Base-by-base conservation (phyloP, 257 asterid genomes). In the Nicotiana obtusifolia region DNA sequence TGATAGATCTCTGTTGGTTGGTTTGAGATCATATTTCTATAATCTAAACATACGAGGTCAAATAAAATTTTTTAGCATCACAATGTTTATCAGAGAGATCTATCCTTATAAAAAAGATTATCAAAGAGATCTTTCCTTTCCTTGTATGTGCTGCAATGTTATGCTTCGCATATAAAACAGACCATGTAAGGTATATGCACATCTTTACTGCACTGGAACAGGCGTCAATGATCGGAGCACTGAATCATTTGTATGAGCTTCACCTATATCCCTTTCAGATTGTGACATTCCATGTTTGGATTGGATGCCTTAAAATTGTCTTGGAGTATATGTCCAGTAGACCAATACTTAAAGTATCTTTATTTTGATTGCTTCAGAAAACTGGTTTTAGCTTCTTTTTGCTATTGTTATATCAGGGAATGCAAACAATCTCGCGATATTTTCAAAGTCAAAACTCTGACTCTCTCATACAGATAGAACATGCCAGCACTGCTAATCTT, bases 381-480 rank as follows among this genome's bases (percentile, higher is more conserved):
- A 19, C 24, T 59, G 24, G 20, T 47, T 57, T 56, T 44, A 68
- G 83, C 53, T 85, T 83, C 65, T 44, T 17, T 77, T 26, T 76
- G 47, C 83, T 16, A 22, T 76, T 87, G 69, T 66, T 84, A 79
- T 86, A 71, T 80, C 91, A 95, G 98, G 93, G 90, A 84, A 88
- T 84, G 65, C 80, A 94, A 81, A 89, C 99, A 30, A 92, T 95
- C 86, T 86, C 87, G 31, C 91, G 90, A 82, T 95, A 87, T 85
- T 92, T 93, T 78, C 89, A 62, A 37, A 87, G 88, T 80, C 86
- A 81, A 37, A 86, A 77, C 54, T 83, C 90, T 17, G 84, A 84
- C 85, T 82, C 89, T 82, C 33, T 76, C 79, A 85, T 86, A 37
- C 86, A 84, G 83, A 85, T 81, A 77, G 87, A 69, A 35, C 84